Conservation (phyloP, 345 rosid species). For the Arabidopsis arenosa region DNA sequence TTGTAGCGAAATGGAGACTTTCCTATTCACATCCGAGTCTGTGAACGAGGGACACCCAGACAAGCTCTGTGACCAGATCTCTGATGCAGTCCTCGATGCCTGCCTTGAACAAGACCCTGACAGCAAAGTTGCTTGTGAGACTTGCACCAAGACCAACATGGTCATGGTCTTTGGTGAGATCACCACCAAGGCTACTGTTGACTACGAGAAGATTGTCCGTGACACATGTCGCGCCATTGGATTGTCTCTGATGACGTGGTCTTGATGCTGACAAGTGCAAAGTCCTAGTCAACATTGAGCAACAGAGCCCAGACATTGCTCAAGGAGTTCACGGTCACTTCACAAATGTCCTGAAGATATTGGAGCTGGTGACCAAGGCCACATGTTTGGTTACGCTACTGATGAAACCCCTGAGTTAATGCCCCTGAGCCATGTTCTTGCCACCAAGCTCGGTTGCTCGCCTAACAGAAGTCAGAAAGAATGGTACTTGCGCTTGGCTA, state of each 20-base stretch:
- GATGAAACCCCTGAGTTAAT: conserved; percentile 49
- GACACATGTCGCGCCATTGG: conserved; percentile 46
- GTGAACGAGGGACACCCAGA: conserved; percentile 49
- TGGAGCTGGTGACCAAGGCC: conserved; percentile 48
- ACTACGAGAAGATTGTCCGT: conserved; percentile 47
- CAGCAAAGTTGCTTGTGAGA: conserved; percentile 49
- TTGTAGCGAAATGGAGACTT: conserved; percentile 47
- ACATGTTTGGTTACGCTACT: conserved; percentile 47
- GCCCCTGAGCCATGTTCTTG: conserved; percentile 44
- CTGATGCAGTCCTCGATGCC: conserved; percentile 47
- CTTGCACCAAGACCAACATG: conserved; percentile 45
- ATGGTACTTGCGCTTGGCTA: conserved; percentile 44
- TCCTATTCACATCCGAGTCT: conserved; percentile 46
- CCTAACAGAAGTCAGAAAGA: conserved; percentile 44
- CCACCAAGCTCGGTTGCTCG: conserved; percentile 46
- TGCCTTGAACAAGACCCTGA: conserved; percentile 47
- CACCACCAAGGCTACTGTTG: conserved; percentile 44
- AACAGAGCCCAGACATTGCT: conserved; percentile 68
- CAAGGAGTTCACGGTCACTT: conserved; percentile 48
- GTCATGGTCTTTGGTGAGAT: conserved; percentile 48
- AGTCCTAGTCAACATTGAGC: conserved; percentile 50
- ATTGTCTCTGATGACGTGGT: conserved; percentile 44
- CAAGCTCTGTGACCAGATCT: conserved; percentile 47
- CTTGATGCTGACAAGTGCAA: conserved; percentile 45
- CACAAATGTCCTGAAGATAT: conserved; percentile 45